Base-by-base conservation (phyloP, 768 basidiomycete species). In the Paxillus ammoniavirescens region DNA sequence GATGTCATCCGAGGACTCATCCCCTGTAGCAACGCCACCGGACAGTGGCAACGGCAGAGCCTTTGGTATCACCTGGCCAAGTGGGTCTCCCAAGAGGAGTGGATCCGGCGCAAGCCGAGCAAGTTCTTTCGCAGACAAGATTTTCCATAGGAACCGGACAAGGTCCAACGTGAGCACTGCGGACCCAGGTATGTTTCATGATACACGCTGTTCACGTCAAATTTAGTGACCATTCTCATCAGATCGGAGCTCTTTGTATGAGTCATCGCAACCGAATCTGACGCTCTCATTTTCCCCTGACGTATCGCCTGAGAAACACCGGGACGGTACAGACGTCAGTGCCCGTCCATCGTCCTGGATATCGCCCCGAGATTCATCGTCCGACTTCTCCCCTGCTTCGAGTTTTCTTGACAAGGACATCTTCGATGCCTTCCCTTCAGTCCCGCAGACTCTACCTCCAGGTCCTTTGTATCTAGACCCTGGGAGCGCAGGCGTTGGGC, bases 341-440 rank as follows among this genome's bases (percentile, higher is more conserved):
- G 48, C 62, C 3, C 72, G 77, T 10, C 76, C 77, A 0, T 56
- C 65, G 4, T 82, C 83, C 2, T 80, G 78, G 77, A 67, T 74
- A 53, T 83, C 80, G 68, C 78, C 30, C 52, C 71, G 15, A 64
- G 67, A 75, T 36, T 73, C 76, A 2, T 74, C 62, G 52, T 42
- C 71, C 65, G 55, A 71, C 73, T 57, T 82, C 74, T 56, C 82
- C 71, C 47, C 67, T 14, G 43, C 60, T 0, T 58, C 68, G 2
- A 70, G 70, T 58, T 31, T 61, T 23, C 78, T 89, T 41, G 84
- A 86, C 62, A 72, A 74, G 55, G 80, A 80, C 10, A 69, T 87
- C 21, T 87, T 84, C 58, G 87, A 89, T 53, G 79, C 85, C 7
- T 89, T 90, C 68, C 89, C 89, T 21, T 79, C 80, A 33, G 87